Conservation (phyloP, 306 rosid species). For the Gastrolobium bilobum region DNA sequence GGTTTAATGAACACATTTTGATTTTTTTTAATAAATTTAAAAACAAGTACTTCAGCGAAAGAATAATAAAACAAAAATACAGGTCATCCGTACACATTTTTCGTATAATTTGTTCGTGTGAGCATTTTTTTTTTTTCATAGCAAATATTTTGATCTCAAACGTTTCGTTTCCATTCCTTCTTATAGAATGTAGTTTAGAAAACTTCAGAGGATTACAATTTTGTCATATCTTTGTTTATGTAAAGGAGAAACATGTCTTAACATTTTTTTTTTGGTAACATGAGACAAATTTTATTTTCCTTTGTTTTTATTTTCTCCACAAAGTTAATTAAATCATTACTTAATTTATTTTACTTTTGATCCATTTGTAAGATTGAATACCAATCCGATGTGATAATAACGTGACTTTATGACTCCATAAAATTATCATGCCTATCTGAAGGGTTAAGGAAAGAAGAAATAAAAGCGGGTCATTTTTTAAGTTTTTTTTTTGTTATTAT, state of each 20-base stretch:
- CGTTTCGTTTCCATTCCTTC: slow-evolving; percentile 13
- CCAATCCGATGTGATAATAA: neutral
- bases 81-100: too few species aligned
- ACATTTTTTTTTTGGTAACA: neutral
- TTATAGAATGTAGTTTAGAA: neutral
- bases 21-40: too few species aligned
- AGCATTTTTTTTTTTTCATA: neutral
- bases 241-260: neutral
- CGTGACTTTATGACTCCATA: too few species aligned
- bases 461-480: too few species aligned
- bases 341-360: neutral
- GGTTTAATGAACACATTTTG: too few species aligned
- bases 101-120: too few species aligned
- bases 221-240: slow-evolving; percentile 6
- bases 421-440: too few species aligned
- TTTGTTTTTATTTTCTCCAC: neutral
- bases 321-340: neutral
- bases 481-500: too few species aligned
- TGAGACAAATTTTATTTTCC: neutral
- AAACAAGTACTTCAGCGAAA: too few species aligned
- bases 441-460: too few species aligned
- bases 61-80: too few species aligned
- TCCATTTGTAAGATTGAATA: neutral
- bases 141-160: neutral
- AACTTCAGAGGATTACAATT: neutral